Evolutionary conservation across 2,329 filamentous ascomycete genomes (phyloP), one percentile per base, ranked within the genome.

Genomic region (Neonectria coccinea): DNA sequence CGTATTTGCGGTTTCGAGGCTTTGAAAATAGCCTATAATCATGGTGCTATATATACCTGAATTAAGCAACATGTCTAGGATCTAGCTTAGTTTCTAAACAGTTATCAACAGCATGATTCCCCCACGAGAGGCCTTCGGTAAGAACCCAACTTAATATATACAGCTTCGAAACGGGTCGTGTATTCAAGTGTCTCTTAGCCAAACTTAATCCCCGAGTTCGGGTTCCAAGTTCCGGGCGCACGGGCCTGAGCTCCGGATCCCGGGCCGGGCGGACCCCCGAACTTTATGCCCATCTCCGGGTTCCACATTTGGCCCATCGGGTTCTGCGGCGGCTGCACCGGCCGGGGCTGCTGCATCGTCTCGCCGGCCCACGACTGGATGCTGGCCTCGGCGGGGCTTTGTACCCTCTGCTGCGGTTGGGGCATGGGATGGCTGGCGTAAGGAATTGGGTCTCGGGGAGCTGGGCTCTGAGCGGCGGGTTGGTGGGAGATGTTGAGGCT

Each of bases 221-320:
- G 86, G 69, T 90, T 87, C 88, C 89, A 91, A 1, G 83, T 85
- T 39, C 84, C 83, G 2, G 73, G 74, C 3, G 72, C 56, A 41
- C 67, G 68, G 62, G 67, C 67, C 59, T 72, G 70, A 54, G 68
- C 69, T 18, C 70, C 74, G 31, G 72, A 74, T 42, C 72, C 44
- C 18, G 48, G 48, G 27, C 72, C 58, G n/a, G 58, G 67, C 16
- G 80, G 67, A 4, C 81, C 85, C 1, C 87, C 88, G 77, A 97
- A 97, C 62, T 89, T 90, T 72, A 97, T 96, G 0, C 91, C 92
- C 84, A 92, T 90, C 2, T 91, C 89, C 0, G 93, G 92, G 59
- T 88, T 90, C 94, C 94, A 97, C 76, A 77, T 75, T 8, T 68
- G 68, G 10, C 72, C 67, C 69, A 74, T 73, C 1, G 72, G 69